phyloP scores from a whole-genome alignment of 78 protist species.

The Speleostelium caveatum region DNA sequence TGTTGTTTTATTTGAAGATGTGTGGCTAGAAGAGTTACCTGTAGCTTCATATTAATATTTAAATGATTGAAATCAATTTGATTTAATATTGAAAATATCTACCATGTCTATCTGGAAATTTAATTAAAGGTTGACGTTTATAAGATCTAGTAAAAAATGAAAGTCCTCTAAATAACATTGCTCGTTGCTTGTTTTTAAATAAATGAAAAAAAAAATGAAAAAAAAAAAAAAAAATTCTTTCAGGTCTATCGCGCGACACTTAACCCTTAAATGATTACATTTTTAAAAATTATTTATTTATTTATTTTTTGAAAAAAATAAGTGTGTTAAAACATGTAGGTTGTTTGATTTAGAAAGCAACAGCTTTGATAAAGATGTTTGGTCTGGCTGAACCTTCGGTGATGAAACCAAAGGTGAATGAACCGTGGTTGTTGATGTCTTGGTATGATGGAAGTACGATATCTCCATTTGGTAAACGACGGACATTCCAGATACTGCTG shows the following conservation, averaged over 20 bases:
- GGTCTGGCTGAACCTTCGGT: background rate
- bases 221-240: no score
- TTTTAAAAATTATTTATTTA: no score
- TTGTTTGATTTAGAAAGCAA: conserved; percentile 8
- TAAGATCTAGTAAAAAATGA: conserved; percentile 9
- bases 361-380: conserved; percentile 1
- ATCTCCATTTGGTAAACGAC: background rate
- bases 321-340: no score
- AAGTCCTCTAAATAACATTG: conserved; percentile 30
- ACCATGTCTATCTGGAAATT: conserved; percentile 74
- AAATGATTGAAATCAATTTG: no score
- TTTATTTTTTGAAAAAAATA: no score
- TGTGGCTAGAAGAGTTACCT: no score
- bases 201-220: no score
- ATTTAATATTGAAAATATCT: background rate
- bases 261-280: no score
- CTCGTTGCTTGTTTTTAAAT: no score
- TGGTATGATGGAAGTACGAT: conserved; percentile 10
- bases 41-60: no score
- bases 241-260: no score
- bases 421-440: background rate
- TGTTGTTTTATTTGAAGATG: background rate
- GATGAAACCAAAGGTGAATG: conserved; percentile 46
- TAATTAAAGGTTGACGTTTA: conserved; percentile 52
- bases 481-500: conserved; percentile 27